These are phyloP conservation scores for Spizellomyces sp. DNA, from an alignment of 192 early-diverging fungal species.

Conservation along the genomic window DNA sequence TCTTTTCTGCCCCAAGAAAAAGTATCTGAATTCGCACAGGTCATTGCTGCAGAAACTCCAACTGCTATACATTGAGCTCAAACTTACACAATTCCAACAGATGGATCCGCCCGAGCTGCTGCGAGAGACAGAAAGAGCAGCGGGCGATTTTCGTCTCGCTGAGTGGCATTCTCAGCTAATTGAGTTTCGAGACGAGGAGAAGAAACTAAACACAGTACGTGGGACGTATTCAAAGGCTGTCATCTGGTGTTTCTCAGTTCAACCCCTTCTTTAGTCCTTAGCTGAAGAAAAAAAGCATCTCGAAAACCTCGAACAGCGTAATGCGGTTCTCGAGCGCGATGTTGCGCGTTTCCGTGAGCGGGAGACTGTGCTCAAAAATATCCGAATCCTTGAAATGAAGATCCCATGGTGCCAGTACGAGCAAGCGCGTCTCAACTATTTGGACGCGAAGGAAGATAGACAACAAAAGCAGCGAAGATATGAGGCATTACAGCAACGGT, in stretches of 20 bases:
- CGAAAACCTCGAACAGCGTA: slow-evolving; percentile 67
- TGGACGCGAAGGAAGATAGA: slow-evolving; percentile 30
- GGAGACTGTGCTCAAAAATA: slow-evolving; percentile 61
- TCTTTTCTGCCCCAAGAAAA: slow-evolving; percentile 97
- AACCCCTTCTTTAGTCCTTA: slow-evolving; percentile 25
- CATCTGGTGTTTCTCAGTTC: slow-evolving; percentile 1
- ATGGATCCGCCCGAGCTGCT: slow-evolving; percentile 79
- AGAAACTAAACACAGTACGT: slow-evolving; percentile 31
- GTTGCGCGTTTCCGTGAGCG: slow-evolving; percentile 75
- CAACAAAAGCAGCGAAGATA: neutral
- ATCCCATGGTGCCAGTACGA: slow-evolving; percentile 68
- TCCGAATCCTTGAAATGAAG: slow-evolving; percentile 62
- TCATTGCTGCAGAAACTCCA: slow-evolving; percentile 45
- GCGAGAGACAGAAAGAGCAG: slow-evolving; percentile 81
- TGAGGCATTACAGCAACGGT: slow-evolving; percentile 7
- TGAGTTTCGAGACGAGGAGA: slow-evolving; percentile 35
- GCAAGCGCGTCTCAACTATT: slow-evolving; percentile 56
- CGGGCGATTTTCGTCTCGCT: slow-evolving; percentile 68
- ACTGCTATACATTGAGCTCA: neutral
- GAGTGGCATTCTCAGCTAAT: slow-evolving; percentile 71
- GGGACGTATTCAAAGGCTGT: too few relatives aligned
- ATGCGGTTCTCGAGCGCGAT: slow-evolving; percentile 74
- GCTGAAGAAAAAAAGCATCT: slow-evolving; percentile 56
- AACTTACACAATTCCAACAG: slow-evolving; percentile 26
- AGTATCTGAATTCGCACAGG: slow-evolving; percentile 83